Evolutionary conservation across 2,329 filamentous ascomycete genomes (phyloP), one percentile per base, ranked within the genome.

Genomic region (Hymenoscyphus linearis): DNA sequence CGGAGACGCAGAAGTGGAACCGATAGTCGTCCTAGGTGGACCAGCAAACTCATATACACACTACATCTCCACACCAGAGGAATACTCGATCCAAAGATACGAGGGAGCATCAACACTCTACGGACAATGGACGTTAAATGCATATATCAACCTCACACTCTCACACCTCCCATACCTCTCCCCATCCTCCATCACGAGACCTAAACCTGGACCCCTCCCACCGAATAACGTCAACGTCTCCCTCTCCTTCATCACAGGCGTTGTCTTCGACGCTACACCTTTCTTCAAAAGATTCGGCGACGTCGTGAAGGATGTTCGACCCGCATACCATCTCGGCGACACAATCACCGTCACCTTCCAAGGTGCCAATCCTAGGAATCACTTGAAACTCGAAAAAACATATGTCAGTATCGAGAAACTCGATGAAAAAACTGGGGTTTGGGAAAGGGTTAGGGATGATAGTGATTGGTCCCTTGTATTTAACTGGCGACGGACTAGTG

Each of bases 101-200:
- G 93, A 98, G 76, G 93, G 93, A 16, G 93, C 91, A 0, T 93
- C 88, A 4, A 98, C 93, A 0, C 83, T 97, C 1, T 95, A 89
- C 73, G 93, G 93, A 0, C 89, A 83, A 1, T 85, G 93, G 74
- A 89, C 91, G 0, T 81, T 96, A 14, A 85, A 88, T 27, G 93
- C 91, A 0, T 95, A 95, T 76, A 89, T 97, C 76, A 91, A 95
- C 73, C 80, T 93, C 44, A 93, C 90, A 0, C 79, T 91, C 12
- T 82, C 80, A 0, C 85, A 88, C 71, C 83, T 95, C 4, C 81
- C 81, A 9, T 88, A 88, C 73, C 82, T 96, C 2, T 79, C 80
- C 2, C 77, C 78, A 57, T 77, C 77, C 57, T 74, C 76, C 66
- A 75, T 78, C 57, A 70, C 74, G 68, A 71, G 76, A 60, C 71